Conservation (phyloP, 768 basidiomycete genomes). For the Lactarius vividus region DNA sequence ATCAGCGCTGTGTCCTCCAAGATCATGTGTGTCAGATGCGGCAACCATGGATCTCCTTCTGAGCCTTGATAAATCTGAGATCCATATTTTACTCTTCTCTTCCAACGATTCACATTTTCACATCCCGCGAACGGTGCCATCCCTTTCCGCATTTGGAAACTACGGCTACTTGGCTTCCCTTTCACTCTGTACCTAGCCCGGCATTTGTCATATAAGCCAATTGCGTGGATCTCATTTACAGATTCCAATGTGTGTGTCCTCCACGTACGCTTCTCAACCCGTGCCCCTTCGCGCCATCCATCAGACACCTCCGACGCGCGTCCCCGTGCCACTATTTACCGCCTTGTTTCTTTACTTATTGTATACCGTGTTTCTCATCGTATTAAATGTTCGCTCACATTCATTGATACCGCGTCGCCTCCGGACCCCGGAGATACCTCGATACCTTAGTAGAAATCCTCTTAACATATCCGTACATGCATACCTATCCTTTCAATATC, state of each 20-base stretch:
- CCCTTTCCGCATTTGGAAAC: conserved; percentile 20
- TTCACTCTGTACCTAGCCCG: conserved; percentile 23
- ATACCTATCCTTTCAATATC: background rate
- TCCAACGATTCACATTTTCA: conserved; percentile 26
- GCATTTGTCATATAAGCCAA: conserved; percentile 28
- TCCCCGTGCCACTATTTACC: conserved; percentile 24
- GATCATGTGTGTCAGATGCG: conserved; percentile 9
- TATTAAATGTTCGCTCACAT: conserved; percentile 6
- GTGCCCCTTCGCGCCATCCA: conserved; percentile 22
- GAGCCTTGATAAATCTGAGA: conserved; percentile 20
- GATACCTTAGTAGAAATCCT: conserved; percentile 4
- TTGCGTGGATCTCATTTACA: conserved; percentile 26
- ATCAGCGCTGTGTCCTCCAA: conserved; percentile 20
- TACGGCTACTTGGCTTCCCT: conserved; percentile 24
- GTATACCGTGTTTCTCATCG: background rate
- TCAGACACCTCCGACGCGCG: conserved; percentile 25
- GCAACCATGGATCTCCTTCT: conserved; percentile 25
- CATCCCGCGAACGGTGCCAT: conserved; percentile 26
- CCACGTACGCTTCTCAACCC: conserved; percentile 22
- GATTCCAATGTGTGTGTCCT: conserved; percentile 21
- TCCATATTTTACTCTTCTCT: conserved; percentile 9
- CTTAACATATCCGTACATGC: background rate
- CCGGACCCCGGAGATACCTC: conserved; percentile 16
- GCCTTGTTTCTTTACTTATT: conserved; percentile 14
- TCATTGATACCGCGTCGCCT: background rate